Conservation (phyloP, 108 stramenopile species). For the Fistulifera pelliculosa region DNA sequence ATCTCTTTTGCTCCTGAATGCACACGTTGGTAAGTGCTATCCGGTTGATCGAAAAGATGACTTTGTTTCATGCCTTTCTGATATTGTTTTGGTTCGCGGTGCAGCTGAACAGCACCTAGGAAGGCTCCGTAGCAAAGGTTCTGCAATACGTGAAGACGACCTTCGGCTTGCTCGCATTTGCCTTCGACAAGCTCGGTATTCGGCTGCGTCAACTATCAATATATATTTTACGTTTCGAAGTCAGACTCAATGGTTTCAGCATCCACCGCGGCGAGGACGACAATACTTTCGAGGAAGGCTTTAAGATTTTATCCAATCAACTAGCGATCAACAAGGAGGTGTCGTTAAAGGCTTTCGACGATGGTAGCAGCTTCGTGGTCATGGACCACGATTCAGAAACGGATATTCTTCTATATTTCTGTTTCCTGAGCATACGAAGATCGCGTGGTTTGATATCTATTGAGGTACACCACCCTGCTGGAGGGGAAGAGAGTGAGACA, state of each 20-base stretch:
- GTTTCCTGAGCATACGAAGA: conserved; percentile 35
- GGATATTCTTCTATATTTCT: conserved; percentile 38
- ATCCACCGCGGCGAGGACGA: conserved; percentile 41
- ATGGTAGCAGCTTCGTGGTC: conserved; percentile 17
- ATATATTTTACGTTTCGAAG: conserved; percentile 50
- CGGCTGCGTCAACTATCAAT: conserved; percentile 28
- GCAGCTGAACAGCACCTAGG: conserved; percentile 61
- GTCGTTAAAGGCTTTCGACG: conserved; percentile 6
- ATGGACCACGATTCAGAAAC: background rate
- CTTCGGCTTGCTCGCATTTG: conserved; percentile 38
- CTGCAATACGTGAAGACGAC: conserved; percentile 27
- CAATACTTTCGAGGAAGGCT: conserved; percentile 45
- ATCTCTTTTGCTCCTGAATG: background rate
- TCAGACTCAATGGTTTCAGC: conserved; percentile 46
- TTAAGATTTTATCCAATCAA: conserved; percentile 18
- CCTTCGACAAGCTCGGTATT: conserved; percentile 42
- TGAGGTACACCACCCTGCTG: conserved; percentile 57
- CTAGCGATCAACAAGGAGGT: conserved; percentile 13
- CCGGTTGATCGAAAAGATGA: background rate
- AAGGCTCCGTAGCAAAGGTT: conserved; percentile 31
- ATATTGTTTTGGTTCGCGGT: conserved; percentile 38
- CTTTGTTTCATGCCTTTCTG: conserved; percentile 9
- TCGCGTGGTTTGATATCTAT: conserved; percentile 28
- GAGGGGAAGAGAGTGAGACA: conserved; percentile 29
- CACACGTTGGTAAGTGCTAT: background rate